Base-by-base conservation (phyloP, 441 rosid genomes). In the Aleurites moluccanus region DNA sequence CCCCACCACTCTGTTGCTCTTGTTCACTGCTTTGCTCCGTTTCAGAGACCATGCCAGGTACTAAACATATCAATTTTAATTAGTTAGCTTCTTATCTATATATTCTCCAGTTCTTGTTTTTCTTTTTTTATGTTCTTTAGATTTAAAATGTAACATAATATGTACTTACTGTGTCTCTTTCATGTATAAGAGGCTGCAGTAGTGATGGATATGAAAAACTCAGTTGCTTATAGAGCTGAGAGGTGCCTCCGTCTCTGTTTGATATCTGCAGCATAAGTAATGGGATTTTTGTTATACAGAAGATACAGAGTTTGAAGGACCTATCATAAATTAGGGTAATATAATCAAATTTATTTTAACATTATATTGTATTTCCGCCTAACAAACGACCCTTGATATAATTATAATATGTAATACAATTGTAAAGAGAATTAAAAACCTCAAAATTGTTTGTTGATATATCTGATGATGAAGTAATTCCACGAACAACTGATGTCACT, bases 11-110 rank as follows among this genome's bases (percentile, higher is more conserved):
- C 79, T 86, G 83, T 85, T 89, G 68, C 92, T 82, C 40, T 85
- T 86, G 70, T 90, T 89, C 86, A 94, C 97, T 0, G 96, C 94
- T 81, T 92, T 92, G 87, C 97, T 90, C 74, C 97, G 85, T 84
- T 92, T 90, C 73, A 91, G 82, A 44, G 97, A 91, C 98, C 99
- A 91, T 2, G 96, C 91, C 21, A 90, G 83, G 80, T 90, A 92
- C 97, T 94, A 81, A 6, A 77, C 67, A 69, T 18, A 61, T 33
- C 42, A 72, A 53, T 45, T 10, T 35, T 35, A 35, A 35, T 35
- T 35, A 4, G 5, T 35, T 35, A 35, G 38, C 6, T 35, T 6
- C 38, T 35, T 35, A 35, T 35, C 38, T 3, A 35, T 5, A 35
- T 35, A 45, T 23, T 27, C 1, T 27, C 23, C n/a, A 23, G 14